Evolutionary conservation across 2,329 filamentous ascomycete species (phyloP), one percentile per base, ranked within the genome.

Genomic region (Periconia macrospinosa): DNA sequence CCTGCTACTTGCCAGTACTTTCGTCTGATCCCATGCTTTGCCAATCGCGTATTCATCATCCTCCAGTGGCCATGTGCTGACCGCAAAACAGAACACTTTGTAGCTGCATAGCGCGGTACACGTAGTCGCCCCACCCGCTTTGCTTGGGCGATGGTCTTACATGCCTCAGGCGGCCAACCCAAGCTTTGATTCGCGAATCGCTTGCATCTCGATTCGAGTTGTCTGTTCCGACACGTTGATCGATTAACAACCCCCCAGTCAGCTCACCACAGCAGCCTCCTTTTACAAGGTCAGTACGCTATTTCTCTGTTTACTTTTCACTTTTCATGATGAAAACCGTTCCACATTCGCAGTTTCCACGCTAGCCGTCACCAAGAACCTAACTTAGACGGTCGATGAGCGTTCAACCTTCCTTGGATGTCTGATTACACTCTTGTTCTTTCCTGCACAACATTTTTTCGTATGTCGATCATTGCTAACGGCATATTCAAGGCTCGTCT

Each of bases 1-100:
- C 85, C 86, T 90, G 89, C 88, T 92, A 92, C 89, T 92, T 90
- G 89, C 89, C 89, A 92, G 89, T 92, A 92, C 87, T 77, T 79
- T 83, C 86, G 86, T 90, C 89, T 91, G 89, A 91, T 78, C 62
- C 62, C 62, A 57, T 45, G 45, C 40, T 48, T 33, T 30, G 14
- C 20, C 53, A 43, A 43, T 51, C 27, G 27, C 13, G 18, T 27
- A 41, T 46, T 41, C 48, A 11, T 23, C 23, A 10, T 23, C 30
- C 7, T 20, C 33, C 15, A n/a, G 17, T 17, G n/a, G 46, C 23
- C 23, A 27, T 20, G 20, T 41, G 52, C 55, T 57, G 44, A 54
- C 55, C 20, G 46, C 46, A 33, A 8, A 30, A 44, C 23, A 53
- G 51, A 17, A 23, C 35, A n/a, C 15, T 15, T 35, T n/a, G 45